Percentiles rank a stretch among this genome's conserved stretches.
Conservation (phyloP, 169 alveolate genomes). For the Plasmodium ovale region DNA sequence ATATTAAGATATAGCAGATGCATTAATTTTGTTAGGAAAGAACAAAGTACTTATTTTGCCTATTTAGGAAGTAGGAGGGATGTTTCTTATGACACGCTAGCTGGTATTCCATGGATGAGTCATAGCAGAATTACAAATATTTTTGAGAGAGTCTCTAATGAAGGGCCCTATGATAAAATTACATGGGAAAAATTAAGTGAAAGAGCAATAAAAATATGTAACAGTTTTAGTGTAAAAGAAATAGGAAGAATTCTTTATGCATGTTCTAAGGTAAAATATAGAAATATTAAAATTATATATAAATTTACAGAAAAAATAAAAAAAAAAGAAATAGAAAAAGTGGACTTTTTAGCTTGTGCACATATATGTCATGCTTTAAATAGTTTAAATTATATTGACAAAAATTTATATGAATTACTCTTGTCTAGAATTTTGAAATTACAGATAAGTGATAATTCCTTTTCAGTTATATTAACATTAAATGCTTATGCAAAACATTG, state of each 20-base stretch:
- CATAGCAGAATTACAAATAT: conserved; percentile 70
- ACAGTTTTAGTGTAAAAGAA: conserved; percentile 50
- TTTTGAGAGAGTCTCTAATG: conserved; percentile 47
- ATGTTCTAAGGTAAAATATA: conserved; percentile 56
- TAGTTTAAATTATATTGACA: conserved; percentile 50
- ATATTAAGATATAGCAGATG: background rate
- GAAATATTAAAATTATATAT: conserved; percentile 57
- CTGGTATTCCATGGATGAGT: conserved; percentile 76
- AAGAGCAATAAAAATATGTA: conserved; percentile 30
- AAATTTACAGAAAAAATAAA: conserved; percentile 61
- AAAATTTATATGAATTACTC: conserved; percentile 23
- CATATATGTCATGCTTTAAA: conserved; percentile 62
- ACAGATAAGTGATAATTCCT: conserved; percentile 18
- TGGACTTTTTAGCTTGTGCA: conserved; percentile 58
- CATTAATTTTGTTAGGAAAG: conserved; percentile 3
- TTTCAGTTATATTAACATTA: conserved; percentile 34
- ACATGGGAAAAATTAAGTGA: conserved; percentile 72
- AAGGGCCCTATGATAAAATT: conserved; percentile 70
- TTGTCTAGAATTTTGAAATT: conserved; percentile 6
- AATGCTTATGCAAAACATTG: conserved; percentile 66
- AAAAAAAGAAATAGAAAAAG: conserved; percentile 26
- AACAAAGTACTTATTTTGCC: background rate
- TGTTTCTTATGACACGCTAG: conserved; percentile 69
- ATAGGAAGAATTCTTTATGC: conserved; percentile 66
- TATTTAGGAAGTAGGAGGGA: conserved; percentile 4